Evolutionary conservation across 2,329 filamentous ascomycete species (phyloP).

Genomic region (Ophiocordyceps polyrhachis-furcata): DNA sequence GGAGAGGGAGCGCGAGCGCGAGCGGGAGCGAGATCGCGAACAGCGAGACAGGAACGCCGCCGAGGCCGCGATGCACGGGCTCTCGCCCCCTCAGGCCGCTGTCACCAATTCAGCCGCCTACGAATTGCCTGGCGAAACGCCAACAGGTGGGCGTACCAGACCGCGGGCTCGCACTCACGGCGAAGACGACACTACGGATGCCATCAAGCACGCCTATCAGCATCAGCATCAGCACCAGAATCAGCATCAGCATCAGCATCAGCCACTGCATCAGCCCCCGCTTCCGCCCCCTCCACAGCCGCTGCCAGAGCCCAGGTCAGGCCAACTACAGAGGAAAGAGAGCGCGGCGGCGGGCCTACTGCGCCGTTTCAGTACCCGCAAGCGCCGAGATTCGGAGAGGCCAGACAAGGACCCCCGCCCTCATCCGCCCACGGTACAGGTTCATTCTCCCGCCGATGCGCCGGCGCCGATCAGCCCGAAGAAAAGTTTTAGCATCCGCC

Average conservation of each 20-base stretch:
- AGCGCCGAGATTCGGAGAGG: conserved; percentile 47
- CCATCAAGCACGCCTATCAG: conserved; percentile 8
- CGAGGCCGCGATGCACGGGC: conserved; percentile 43
- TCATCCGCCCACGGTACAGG: conserved; percentile 53
- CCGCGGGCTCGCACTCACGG: conserved; percentile 84
- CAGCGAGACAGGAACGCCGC: conserved; percentile 12
- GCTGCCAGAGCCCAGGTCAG: conserved; percentile 36
- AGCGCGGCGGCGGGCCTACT: conserved; percentile 71
- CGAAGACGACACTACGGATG: conserved; percentile 72
- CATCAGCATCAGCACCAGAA: background rate
- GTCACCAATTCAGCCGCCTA: conserved; percentile 74
- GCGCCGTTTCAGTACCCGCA: conserved; percentile 77
- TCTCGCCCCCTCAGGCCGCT: conserved; percentile 65
- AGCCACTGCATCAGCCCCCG: background rate
- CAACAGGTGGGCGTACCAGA: conserved; percentile 64
- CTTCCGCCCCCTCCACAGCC: conserved; percentile 16
- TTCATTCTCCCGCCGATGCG: conserved; percentile 57
- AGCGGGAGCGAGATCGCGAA: conserved; percentile 13
- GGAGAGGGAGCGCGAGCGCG: conserved; percentile 6
- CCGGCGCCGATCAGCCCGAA: conserved; percentile 38
- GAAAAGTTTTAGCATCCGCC: conserved; percentile 76
- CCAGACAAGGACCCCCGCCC: conserved; percentile 41
- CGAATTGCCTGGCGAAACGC: conserved; percentile 77
- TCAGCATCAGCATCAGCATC: background rate
- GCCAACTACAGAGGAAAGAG: conserved; percentile 58